A percentile compares a stretch with the other conserved stretches of the same genome.
These are phyloP conservation scores for Persicaria maculosa DNA, from an alignment of 148 eudicot species.

Conservation along the genomic window DNA sequence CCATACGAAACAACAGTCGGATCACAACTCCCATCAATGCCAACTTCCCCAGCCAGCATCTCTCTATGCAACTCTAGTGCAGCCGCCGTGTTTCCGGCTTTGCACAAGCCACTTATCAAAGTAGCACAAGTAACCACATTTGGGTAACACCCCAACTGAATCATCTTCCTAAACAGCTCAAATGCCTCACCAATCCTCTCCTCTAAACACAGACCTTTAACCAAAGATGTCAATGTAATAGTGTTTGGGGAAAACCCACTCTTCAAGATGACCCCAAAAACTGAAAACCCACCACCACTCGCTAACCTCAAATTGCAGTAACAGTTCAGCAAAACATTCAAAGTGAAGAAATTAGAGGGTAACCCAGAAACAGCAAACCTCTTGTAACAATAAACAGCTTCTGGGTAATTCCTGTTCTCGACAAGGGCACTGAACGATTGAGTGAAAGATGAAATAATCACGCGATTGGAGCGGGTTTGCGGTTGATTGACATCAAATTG, in stretches of 20 bases:
- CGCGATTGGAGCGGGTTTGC: background rate
- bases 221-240: conserved; percentile 16
- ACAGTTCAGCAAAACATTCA: conserved; percentile 23
- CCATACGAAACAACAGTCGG: conserved; percentile 16
- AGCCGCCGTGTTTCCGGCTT: conserved; percentile 13
- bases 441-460: background rate
- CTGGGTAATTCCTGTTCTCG: conserved; percentile 26
- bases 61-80: conserved; percentile 24
- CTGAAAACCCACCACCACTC: conserved; percentile 15
- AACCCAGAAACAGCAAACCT: conserved; percentile 15
- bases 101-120: conserved; percentile 24
- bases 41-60: conserved; percentile 13
- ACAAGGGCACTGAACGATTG: background rate
- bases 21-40: conserved; percentile 6
- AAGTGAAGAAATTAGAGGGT: conserved; percentile 15
- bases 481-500: background rate
- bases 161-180: conserved; percentile 20
- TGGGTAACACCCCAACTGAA: conserved; percentile 13
- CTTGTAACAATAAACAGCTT: conserved; percentile 50
- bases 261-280: conserved; percentile 23
- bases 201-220: conserved; percentile 18
- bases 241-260: conserved; percentile 16
- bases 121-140: conserved; percentile 18
- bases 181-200: conserved; percentile 14
- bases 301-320: conserved; percentile 13